phyloP scores from a whole-genome alignment of 1,139 yeast genomes.

The Hyphopichia wangnamkhiaoensis region DNA sequence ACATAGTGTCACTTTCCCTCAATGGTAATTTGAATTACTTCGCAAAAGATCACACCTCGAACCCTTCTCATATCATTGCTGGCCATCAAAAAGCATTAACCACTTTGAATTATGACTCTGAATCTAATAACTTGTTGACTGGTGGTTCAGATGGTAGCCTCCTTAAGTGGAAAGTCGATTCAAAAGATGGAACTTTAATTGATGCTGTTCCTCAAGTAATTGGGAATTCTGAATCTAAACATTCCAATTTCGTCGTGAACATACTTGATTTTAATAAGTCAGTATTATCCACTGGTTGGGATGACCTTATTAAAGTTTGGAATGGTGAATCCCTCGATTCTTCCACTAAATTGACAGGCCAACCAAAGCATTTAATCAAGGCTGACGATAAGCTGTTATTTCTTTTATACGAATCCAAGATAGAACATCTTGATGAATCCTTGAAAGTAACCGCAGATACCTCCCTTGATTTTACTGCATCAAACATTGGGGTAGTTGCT shows the following conservation, averaged over 20 bases:
- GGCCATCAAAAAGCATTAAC: conserved; percentile 90
- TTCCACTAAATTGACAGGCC: conserved; percentile 45
- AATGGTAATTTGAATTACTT: conserved; percentile 73
- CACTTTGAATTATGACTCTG: conserved; percentile 28
- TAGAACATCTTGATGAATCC: conserved; percentile 33
- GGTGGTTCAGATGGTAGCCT: conserved; percentile 88
- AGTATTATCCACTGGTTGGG: conserved; percentile 78
- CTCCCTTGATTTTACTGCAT: conserved; percentile 37
- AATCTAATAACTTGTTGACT: conserved; percentile 39
- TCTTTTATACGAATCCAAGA: conserved; percentile 50
- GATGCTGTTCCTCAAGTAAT: conserved; percentile 26
- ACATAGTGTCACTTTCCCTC: conserved; percentile 65
- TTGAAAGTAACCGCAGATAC: conserved; percentile 23
- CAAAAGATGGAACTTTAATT: conserved; percentile 27
- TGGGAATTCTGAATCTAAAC: conserved; percentile 38
- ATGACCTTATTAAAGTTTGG: conserved; percentile 66
- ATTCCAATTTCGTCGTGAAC: conserved; percentile 60
- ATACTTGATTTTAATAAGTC: conserved; percentile 27
- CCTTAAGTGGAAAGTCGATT: conserved; percentile 52
- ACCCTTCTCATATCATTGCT: conserved; percentile 46
- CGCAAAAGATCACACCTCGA: conserved; percentile 30
- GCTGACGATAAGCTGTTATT: conserved; percentile 26
- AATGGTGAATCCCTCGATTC: conserved; percentile 25
- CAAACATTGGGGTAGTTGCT: conserved; percentile 29
- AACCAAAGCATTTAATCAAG: conserved; percentile 61